Conservation (phyloP, 106 monocot genomes). For the Platanthera zijinensis region DNA sequence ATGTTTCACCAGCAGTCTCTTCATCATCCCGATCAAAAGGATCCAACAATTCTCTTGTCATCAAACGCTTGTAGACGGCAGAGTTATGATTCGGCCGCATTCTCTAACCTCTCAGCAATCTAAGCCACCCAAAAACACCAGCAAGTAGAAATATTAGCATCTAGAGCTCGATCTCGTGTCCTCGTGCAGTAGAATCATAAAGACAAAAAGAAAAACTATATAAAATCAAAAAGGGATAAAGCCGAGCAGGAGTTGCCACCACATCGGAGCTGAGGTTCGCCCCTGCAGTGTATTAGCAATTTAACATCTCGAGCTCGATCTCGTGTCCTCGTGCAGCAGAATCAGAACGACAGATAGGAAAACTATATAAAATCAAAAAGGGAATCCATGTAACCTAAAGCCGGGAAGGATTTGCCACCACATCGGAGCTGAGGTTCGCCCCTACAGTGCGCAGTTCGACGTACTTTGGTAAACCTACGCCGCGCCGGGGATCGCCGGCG, state of each 20-base stretch:
- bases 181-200: neutral
- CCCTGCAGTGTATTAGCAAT: neutral
- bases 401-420: neutral
- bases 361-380: neutral
- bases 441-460: neutral
- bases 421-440: neutral
- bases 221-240: neutral
- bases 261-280: neutral
- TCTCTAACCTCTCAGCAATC: neutral
- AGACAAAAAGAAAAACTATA: neutral
- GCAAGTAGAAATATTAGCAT: neutral
- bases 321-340: neutral
- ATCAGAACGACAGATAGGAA: neutral
- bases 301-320: neutral
- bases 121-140: neutral
- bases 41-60: slow-evolving; percentile 5
- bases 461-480: neutral
- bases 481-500: neutral
- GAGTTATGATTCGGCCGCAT: slow-evolving; percentile 9
- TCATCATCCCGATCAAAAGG: slow-evolving; percentile 6
- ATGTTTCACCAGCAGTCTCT: slow-evolving; percentile 2
- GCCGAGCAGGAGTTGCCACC: neutral
- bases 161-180: neutral
- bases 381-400: neutral
- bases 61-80: slow-evolving; percentile 3